Evolutionary conservation across 441 rosid species (phyloP).

Genomic region (Mallotus repandus): DNA sequence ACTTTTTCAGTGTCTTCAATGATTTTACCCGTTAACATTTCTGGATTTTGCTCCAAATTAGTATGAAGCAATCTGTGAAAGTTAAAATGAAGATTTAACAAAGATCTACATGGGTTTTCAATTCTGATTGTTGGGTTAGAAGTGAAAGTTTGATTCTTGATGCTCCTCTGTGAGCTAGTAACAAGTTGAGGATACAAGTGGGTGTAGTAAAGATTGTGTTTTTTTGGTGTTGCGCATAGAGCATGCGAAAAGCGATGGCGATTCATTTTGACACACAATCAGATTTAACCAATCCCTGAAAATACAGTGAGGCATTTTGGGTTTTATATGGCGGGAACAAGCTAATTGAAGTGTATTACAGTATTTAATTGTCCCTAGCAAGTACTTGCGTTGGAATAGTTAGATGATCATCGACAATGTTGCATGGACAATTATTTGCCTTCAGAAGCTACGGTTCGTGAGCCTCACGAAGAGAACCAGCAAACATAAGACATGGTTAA

Average conservation of each 20-base stretch:
- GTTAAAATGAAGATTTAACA: slow-evolving; percentile 1
- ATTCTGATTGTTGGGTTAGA: slow-evolving; percentile 5
- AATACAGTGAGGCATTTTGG: too few species aligned
- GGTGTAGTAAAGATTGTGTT: slow-evolving; percentile 7
- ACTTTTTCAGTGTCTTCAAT: slow-evolving; percentile 45
- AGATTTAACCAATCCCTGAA: not conserved
- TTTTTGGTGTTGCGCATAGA: slow-evolving; percentile 15
- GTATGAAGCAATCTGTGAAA: slow-evolving; percentile 24
- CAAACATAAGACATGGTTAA: not conserved
- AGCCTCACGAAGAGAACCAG: not conserved
- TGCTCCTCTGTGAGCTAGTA: not conserved
- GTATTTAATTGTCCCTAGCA: too few species aligned
- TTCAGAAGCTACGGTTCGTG: too few species aligned
- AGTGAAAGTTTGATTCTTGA: slow-evolving; percentile 11
- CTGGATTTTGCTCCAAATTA: slow-evolving; percentile 22
- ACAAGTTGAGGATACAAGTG: not conserved
- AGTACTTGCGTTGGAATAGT: too few species aligned
- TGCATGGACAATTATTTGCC: too few species aligned
- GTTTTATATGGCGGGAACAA: not conserved
- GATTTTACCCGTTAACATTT: slow-evolving; percentile 21
- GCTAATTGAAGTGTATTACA: not conserved
- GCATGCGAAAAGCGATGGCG: slow-evolving; percentile 15
- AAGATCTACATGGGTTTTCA: not conserved
- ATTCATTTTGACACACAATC: slow-evolving; percentile 32
- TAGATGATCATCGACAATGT: too few species aligned